These are phyloP conservation scores for Tulasnella calospora DNA, from an alignment of 768 basidiomycete species.

Conservation along the genomic window DNA sequence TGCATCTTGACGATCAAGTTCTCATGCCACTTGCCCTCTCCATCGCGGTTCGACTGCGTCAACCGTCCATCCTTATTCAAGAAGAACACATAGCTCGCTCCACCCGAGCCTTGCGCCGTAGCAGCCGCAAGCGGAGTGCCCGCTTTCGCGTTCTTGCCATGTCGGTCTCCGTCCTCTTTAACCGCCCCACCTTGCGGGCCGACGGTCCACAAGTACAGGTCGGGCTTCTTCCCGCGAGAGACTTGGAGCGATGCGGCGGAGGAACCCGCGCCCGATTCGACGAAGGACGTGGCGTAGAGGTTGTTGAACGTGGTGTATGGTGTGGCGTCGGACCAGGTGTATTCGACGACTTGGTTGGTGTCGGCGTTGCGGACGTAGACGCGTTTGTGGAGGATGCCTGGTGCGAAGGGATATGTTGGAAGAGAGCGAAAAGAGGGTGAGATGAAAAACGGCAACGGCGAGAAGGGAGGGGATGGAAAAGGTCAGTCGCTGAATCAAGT, in stretches of 20 bases:
- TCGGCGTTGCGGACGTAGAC: constrained; percentile 7
- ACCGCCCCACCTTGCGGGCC: too few species aligned
- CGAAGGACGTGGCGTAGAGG: not conserved
- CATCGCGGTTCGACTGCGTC: not conserved
- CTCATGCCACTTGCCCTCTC: not conserved
- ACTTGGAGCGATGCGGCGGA: too few species aligned
- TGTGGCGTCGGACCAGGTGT: not conserved
- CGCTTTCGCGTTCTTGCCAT: not conserved
- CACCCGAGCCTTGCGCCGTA: not conserved
- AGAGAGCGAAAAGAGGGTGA: not conserved
- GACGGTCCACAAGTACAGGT: too few species aligned
- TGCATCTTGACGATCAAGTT: not conserved
- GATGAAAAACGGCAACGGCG: not conserved
- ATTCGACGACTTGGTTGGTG: not conserved
- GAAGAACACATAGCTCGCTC: not conserved
- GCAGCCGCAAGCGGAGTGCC: not conserved
- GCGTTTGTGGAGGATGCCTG: not conserved
- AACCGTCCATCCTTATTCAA: not conserved
- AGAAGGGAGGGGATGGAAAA: too few species aligned
- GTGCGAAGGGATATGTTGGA: not conserved
- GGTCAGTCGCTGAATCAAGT: too few species aligned
- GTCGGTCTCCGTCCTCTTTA: not conserved
- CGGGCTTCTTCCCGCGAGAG: too few species aligned
- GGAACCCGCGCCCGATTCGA: too few species aligned
- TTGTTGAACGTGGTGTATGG: not conserved